Evolutionary conservation across 2,329 filamentous ascomycete genomes (phyloP).

Genomic region (Pezicula rhizophila): DNA sequence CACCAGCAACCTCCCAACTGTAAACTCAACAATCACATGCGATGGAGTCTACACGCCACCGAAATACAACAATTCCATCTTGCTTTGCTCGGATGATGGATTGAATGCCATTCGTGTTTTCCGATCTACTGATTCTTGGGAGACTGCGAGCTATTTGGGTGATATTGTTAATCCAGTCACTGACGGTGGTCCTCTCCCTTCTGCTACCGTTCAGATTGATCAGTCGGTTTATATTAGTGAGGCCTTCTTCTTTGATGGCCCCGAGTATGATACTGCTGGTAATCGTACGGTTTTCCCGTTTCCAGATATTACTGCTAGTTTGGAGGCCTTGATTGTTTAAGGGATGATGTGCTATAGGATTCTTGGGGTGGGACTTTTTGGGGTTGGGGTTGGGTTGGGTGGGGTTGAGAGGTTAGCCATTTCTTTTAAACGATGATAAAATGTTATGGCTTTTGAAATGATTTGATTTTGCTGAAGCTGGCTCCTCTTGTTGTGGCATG

Average conservation of each 20-base stretch:
- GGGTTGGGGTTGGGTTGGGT: too few species aligned
- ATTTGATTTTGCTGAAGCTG: too few species aligned
- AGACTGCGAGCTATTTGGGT: neutral
- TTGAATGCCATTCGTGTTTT: neutral
- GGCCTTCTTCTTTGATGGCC: neutral
- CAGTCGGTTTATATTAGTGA: neutral
- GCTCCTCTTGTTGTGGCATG: too few species aligned
- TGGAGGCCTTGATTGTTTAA: neutral
- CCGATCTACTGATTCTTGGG: neutral
- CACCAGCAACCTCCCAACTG: neutral
- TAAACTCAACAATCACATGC: too few species aligned
- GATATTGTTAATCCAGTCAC: neutral
- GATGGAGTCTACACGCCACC: too few species aligned
- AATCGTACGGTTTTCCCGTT: neutral
- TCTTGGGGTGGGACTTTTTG: too few species aligned
- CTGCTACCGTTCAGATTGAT: neutral
- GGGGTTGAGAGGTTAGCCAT: too few species aligned
- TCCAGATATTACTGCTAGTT: neutral
- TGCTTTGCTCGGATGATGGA: neutral
- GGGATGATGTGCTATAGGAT: too few species aligned
- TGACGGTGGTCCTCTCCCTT: neutral
- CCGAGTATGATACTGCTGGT: neutral
- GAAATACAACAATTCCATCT: neutral
- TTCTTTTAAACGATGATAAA: too few species aligned
- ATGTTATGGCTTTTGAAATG: too few species aligned